Conservation (phyloP, 1,139 yeast genomes). For the Blastobotrys proliferans region DNA sequence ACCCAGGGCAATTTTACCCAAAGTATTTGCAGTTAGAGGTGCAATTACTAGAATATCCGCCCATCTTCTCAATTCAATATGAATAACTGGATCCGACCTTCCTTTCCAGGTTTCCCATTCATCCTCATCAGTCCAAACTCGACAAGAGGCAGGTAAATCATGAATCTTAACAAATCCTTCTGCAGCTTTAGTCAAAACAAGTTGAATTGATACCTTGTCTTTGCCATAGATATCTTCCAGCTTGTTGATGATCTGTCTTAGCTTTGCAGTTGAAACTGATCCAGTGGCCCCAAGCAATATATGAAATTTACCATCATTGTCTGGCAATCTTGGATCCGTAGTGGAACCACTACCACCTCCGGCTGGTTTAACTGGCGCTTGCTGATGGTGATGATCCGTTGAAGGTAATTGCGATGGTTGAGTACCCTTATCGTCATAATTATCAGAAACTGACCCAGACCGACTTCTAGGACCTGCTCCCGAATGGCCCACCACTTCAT, state of each 20-base stretch:
- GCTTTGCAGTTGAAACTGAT: slow-evolving; percentile 72
- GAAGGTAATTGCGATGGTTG: neutral
- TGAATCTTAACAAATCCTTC: slow-evolving; percentile 66
- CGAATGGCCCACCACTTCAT: slow-evolving; percentile 60
- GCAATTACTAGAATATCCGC: slow-evolving; percentile 88
- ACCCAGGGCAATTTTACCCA: slow-evolving; percentile 86
- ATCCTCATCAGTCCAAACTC: slow-evolving; percentile 84
- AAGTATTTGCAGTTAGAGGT: slow-evolving; percentile 85
- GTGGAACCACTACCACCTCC: slow-evolving; percentile 1
- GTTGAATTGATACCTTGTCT: slow-evolving; percentile 71
- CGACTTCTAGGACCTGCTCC: slow-evolving; percentile 30
- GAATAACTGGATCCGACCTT: slow-evolving; percentile 86
- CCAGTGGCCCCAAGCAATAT: slow-evolving; percentile 89
- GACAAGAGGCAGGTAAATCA: slow-evolving; percentile 59
- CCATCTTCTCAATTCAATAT: slow-evolving; percentile 91
- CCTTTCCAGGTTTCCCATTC: slow-evolving; percentile 89
- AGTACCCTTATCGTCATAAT: neutral
- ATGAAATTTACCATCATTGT: slow-evolving; percentile 87
- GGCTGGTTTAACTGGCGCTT: neutral
- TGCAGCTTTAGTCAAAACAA: slow-evolving; percentile 76
- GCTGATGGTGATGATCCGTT: neutral
- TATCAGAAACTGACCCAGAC: slow-evolving; percentile 3
- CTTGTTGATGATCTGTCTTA: slow-evolving; percentile 68
- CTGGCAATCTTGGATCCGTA: slow-evolving; percentile 53
- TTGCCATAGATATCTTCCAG: slow-evolving; percentile 74